A percentile compares a stretch with the other conserved stretches of the same genome.
Evolutionary conservation across 2,329 filamentous ascomycete genomes (phyloP).

Genomic region (Talaromyces islandicus): DNA sequence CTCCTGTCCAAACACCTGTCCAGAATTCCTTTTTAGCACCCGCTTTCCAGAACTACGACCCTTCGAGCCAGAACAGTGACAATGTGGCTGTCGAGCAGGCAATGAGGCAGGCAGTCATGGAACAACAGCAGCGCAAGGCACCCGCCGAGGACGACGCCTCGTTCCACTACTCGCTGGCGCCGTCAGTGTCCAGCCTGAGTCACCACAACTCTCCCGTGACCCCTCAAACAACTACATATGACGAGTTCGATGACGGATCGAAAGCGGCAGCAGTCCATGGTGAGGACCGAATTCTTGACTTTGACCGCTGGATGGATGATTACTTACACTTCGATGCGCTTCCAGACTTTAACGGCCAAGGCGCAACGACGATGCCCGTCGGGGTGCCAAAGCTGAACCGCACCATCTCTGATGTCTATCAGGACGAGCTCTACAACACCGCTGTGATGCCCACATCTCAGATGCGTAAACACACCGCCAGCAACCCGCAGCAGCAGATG

Average conservation of each 20-base stretch:
- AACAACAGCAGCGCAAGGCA: constrained; percentile 29
- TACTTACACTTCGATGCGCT: constrained; percentile 60
- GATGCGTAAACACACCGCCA: constrained; percentile 29
- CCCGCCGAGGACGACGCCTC: constrained; percentile 43
- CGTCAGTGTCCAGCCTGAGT: constrained; percentile 56
- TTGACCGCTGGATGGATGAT: constrained; percentile 50
- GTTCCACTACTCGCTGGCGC: constrained; percentile 48
- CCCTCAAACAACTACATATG: constrained; percentile 51
- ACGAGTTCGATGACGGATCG: constrained; percentile 48
- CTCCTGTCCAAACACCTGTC: constrained; percentile 50
- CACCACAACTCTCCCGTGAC: constrained; percentile 58
- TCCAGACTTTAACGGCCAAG: constrained; percentile 47
- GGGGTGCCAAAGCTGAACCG: constrained; percentile 71
- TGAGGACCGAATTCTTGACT: constrained; percentile 41
- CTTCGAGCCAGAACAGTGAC: constrained; percentile 34
- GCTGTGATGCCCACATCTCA: constrained; percentile 32
- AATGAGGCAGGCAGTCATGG: constrained; percentile 55
- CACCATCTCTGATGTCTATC: constrained; percentile 78
- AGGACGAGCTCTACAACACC: constrained; percentile 74
- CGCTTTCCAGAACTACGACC: constrained; percentile 42
- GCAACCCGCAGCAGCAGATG: constrained; percentile 17
- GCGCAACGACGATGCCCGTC: constrained; percentile 26
- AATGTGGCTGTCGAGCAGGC: constrained; percentile 50
- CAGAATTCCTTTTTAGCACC: constrained; percentile 45
- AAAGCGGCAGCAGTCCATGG: constrained; percentile 48